Evolutionary conservation across 2,329 filamentous ascomycete genomes (phyloP), one percentile per base, ranked within the genome.

Genomic region (Phaeoacremonium minimum): DNA sequence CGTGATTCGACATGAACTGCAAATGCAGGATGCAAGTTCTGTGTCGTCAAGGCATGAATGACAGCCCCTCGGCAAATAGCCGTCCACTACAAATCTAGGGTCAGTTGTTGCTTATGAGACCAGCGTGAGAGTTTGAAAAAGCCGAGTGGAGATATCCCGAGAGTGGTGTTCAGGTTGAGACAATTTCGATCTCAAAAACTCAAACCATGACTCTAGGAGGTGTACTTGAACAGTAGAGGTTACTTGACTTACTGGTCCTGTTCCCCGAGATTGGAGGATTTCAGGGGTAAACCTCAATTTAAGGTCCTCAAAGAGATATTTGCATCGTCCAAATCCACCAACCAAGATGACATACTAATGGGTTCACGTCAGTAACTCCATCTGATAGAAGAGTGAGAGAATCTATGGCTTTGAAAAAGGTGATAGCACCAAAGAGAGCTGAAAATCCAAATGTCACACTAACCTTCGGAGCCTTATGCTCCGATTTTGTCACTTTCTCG

Each of bases 341-440:
- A 60, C 63, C 0, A 68, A 49, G 2, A 66, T 48, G 5, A 67
- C 35, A 16, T 56, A 58, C 64, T 66, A 2, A 12, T 2, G 6
- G 4, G 7, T 15, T 41, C 4, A 28, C n/a, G 22, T 26, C n/a
- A 26, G 9, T n/a, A 9, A 26, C 9, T 26, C 9, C n/a, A 26
- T 26, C n/a, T 26, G n/a, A 26, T 26, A n/a, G 9, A 26, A 9
- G 9, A 26, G 9, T 26, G 22, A 9, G 9, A 26, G 22, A n/a
- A n/a, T n/a, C n/a, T n/a, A n/a, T n/a, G n/a, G n/a, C n/a, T n/a
- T n/a, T n/a, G 22, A 26, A n/a, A n/a, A 26, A 26, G 9, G 9
- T 26, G 22, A 26, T 26, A n/a, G n/a, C n/a, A n/a, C n/a, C n/a
- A n/a, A n/a, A n/a, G n/a, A n/a, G n/a, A n/a, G n/a, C n/a, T n/a